Percentiles rank a stretch among this genome's conserved stretches.
Conservation (phyloP, 2,329 filamentous ascomycete species). For the Claviceps cyperi region DNA sequence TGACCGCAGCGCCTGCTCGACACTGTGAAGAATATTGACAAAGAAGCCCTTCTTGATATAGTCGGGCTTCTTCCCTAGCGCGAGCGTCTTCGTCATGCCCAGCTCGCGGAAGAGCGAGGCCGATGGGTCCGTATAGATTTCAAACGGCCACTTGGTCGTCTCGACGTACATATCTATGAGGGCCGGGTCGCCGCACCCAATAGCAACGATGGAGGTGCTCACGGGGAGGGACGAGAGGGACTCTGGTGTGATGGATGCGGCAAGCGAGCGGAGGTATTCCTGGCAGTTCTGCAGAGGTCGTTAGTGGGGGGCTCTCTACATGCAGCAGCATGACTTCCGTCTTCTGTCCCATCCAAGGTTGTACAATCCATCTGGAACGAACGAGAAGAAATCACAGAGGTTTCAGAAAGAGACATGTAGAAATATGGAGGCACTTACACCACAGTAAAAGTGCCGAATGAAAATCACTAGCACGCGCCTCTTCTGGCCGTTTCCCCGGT, state of each 20-base stretch:
- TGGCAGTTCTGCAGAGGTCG: conserved; percentile 48
- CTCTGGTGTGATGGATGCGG: conserved; percentile 39
- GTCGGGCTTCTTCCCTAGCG: conserved; percentile 42
- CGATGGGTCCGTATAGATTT: conserved; percentile 65
- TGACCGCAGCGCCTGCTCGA: conserved; percentile 46
- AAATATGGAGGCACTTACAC: conserved; percentile 34
- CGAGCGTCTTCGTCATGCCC: conserved; percentile 52
- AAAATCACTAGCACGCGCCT: conserved; percentile 55
- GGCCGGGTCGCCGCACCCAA: conserved; percentile 57
- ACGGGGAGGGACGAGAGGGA: conserved; percentile 34
- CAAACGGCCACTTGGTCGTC: conserved; percentile 51
- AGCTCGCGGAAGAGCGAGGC: conserved; percentile 50
- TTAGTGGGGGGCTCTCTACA: neutral
- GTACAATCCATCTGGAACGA: too few relatives aligned
- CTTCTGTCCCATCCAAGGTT: too few relatives aligned
- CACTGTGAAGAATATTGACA: conserved; percentile 33
- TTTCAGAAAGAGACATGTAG: too few relatives aligned
- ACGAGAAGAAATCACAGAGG: too few relatives aligned
- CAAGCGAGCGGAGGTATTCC: conserved; percentile 53
- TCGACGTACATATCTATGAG: conserved; percentile 53
- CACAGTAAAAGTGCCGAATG: conserved; percentile 68
- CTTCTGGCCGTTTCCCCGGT: conserved; percentile 37
- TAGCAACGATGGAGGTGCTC: conserved; percentile 49
- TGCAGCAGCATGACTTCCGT: too few relatives aligned
- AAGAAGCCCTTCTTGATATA: conserved; percentile 47